Percentiles rank a stretch among this genome's conserved stretches.
phyloP scores from a whole-genome alignment of 495 filamentous ascomycete genomes.

The Talaromyces liani region DNA sequence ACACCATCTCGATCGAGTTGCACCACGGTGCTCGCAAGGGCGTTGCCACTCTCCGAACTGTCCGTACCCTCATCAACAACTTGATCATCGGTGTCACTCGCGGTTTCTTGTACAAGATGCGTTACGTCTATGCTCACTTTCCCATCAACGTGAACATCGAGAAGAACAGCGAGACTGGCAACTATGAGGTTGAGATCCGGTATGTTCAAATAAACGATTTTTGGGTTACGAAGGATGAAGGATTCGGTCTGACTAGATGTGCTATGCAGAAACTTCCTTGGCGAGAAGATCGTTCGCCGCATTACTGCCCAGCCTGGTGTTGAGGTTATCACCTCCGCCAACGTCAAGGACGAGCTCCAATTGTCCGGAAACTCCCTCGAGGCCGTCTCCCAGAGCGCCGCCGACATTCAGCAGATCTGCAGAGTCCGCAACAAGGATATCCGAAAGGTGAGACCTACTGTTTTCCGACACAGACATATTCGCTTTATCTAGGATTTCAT shows the following conservation, averaged over 20 bases:
- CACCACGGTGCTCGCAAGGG: conserved; percentile 97
- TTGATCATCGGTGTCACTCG: conserved; percentile 94
- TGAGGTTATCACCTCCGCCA: conserved; percentile 77
- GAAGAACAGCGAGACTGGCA: conserved; percentile 85
- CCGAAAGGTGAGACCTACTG: conserved; percentile 67
- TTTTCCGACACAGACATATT: background rate
- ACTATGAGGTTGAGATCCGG: conserved; percentile 93
- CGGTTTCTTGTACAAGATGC: conserved; percentile 99
- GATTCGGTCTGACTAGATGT: background rate
- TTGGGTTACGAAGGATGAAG: background rate
- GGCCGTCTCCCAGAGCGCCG: conserved; percentile 92
- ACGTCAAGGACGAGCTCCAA: conserved; percentile 94
- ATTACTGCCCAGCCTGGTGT: conserved; percentile 86
- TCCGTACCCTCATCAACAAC: conserved; percentile 96
- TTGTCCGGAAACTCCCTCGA: conserved; percentile 91
- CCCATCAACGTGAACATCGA: conserved; percentile 99
- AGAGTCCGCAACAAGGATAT: conserved; percentile 99
- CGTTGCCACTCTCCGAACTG: conserved; percentile 94
- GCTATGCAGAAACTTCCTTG: conserved; percentile 83
- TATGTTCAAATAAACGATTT: conserved; percentile 40
- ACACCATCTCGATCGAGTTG: conserved; percentile 87
- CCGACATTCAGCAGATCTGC: conserved; percentile 99
- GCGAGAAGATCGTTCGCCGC: conserved; percentile 97
- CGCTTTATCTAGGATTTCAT: background rate
- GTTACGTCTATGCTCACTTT: conserved; percentile 99